Percentiles rank a stretch among this genome's conserved stretches.
Conservation (phyloP, 2,329 filamentous ascomycete genomes). For the Scortechinia acanthostroma region DNA sequence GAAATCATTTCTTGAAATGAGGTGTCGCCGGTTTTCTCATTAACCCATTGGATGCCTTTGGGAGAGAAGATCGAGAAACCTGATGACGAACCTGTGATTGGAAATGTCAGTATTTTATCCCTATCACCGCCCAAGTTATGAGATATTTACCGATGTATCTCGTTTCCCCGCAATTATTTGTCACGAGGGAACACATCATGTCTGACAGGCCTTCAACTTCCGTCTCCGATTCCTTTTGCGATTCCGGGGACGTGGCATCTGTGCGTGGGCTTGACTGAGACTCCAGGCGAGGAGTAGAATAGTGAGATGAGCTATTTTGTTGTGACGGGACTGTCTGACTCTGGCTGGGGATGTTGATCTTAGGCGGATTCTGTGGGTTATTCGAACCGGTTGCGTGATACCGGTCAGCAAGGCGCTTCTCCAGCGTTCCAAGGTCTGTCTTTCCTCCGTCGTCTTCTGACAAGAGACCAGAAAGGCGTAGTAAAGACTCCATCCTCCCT, state of each 20-base stretch:
- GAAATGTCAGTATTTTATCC: constrained; percentile 5
- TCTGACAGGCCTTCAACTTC: constrained; percentile 86
- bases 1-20: constrained; percentile 94
- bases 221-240: constrained; percentile 42
- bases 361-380: background rate
- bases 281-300: background rate
- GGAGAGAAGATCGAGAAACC: constrained; percentile 98
- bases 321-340: background rate
- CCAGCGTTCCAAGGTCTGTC: constrained; percentile 73
- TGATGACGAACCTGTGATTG: constrained; percentile 74
- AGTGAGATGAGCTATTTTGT: background rate
- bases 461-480: constrained; percentile 76
- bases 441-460: constrained; percentile 62
- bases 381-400: background rate
- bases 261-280: constrained; percentile 22
- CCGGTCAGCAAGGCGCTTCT: constrained; percentile 60
- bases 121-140: background rate
- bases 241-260: constrained; percentile 11
- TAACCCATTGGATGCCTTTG: constrained; percentile 97
- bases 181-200: constrained; percentile 98
- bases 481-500: constrained; percentile 87
- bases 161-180: constrained; percentile 88
- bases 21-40: constrained; percentile 89
- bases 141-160: constrained; percentile 74
- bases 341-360: background rate